Evolutionary conservation across 202 grass and related monocot genomes (phyloP).

Genomic region (Digitaria exilis): DNA sequence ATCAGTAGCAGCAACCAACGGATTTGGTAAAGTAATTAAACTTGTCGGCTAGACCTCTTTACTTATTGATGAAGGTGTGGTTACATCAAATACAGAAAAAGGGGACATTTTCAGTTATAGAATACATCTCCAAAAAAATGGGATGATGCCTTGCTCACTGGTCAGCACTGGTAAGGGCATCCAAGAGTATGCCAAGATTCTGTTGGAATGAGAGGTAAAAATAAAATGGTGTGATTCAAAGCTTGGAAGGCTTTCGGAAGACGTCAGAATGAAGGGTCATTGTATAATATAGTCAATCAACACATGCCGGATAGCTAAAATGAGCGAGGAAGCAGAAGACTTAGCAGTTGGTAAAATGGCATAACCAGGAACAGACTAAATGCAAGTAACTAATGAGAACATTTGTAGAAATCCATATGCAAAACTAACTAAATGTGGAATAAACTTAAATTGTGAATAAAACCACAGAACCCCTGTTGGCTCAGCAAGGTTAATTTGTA

Average conservation of each 20-base stretch:
- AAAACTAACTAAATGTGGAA: not conserved
- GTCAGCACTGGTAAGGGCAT: not conserved
- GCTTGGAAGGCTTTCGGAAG: not conserved
- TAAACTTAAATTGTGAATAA: not conserved
- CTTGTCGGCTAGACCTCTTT: not conserved
- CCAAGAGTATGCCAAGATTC: not conserved
- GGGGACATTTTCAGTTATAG: not conserved
- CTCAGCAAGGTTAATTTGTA: not conserved
- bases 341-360: not conserved
- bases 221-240: slow-evolving; percentile 13
- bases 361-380: not conserved
- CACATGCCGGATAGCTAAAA: slow-evolving; percentile 3
- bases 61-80: not conserved
- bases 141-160: not conserved
- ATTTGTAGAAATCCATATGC: not conserved
- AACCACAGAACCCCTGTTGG: not conserved
- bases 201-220: not conserved
- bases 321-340: slow-evolving; percentile 7
- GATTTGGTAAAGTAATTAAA: slow-evolving; percentile 23
- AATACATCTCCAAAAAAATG: slow-evolving; percentile 10
- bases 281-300: not conserved
- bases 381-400: not conserved
- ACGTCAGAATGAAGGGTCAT: not conserved
- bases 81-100: not conserved
- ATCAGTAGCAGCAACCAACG: not conserved